Evolutionary conservation across 192 early-diverging fungal genomes (phyloP).

Genomic region (Backusella australiensis): DNA sequence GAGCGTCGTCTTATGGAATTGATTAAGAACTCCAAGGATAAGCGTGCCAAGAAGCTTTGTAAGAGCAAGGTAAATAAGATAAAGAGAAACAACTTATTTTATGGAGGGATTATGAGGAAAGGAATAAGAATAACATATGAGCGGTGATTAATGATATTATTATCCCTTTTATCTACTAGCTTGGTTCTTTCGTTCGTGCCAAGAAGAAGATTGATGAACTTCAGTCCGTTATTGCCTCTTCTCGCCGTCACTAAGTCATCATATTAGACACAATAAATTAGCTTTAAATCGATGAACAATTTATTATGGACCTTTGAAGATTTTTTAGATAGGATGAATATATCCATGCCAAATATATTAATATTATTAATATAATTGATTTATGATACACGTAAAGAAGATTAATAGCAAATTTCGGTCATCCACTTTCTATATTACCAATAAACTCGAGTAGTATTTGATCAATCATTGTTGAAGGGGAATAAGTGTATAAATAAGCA

Average conservation of each 20-base stretch:
- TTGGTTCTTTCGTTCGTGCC: not conserved
- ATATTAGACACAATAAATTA: not conserved
- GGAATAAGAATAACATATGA: not conserved
- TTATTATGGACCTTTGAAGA: not conserved
- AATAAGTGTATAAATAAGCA: not conserved
- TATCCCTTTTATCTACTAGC: not conserved
- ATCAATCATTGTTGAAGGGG: not conserved
- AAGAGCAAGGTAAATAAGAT: not conserved
- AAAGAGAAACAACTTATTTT: not conserved
- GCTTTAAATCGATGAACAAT: not conserved
- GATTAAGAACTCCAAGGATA: conserved; percentile 99
- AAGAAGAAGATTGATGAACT: conserved; percentile 8
- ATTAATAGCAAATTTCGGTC: not conserved
- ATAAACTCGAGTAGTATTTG: not conserved
- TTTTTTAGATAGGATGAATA: not conserved
- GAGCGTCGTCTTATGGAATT: conserved; percentile 99
- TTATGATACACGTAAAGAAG: not conserved
- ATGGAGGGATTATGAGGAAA: not conserved
- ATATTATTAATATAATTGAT: not conserved
- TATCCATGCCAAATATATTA: not conserved
- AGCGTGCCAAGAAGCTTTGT: conserved; percentile 67
- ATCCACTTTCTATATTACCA: not conserved
- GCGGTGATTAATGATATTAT: not conserved
- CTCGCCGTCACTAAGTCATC: conserved; percentile 3
- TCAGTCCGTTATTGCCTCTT: not conserved